Percentiles rank a stretch among this genome's conserved stretches.
phyloP scores from a whole-genome alignment of 371 early-diverging fungal species.

The Rhizopus stolonifer region DNA sequence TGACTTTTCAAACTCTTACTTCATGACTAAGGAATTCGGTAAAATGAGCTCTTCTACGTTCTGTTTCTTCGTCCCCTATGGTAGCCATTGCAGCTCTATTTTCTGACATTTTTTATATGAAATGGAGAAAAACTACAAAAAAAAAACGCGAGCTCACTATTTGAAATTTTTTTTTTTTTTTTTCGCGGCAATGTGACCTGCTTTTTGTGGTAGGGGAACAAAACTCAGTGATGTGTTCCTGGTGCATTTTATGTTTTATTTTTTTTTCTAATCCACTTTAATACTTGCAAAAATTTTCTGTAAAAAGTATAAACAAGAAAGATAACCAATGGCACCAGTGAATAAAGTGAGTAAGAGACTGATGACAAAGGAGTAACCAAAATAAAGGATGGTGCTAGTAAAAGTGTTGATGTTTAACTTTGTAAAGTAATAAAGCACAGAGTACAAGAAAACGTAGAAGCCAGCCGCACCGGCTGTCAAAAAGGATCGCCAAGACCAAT shows the following conservation, averaged over 20 bases:
- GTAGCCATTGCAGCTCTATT: background rate
- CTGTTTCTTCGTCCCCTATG: background rate
- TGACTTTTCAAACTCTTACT: background rate
- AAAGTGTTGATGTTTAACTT: conserved; percentile 70
- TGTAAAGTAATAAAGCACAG: conserved; percentile 76
- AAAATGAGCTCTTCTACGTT: conserved; percentile 8
- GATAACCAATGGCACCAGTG: conserved; percentile 75
- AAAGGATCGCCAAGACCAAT: conserved; percentile 96
- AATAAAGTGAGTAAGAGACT: conserved; percentile 56
- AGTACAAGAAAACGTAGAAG: conserved; percentile 87
- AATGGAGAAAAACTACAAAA: background rate
- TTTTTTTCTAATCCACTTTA: conserved; percentile 67
- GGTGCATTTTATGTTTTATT: background rate
- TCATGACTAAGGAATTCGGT: conserved; percentile 19
- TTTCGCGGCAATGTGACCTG: background rate
- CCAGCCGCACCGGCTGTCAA: conserved; percentile 85
- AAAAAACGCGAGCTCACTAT: background rate
- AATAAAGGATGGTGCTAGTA: conserved; percentile 83
- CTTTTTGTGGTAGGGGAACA: background rate
- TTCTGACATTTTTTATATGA: background rate
- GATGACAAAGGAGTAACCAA: conserved; percentile 88
- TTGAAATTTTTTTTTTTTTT: background rate
- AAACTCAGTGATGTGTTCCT: background rate
- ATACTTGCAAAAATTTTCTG: conserved; percentile 81
- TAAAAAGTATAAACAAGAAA: conserved; percentile 75